phyloP scores from a whole-genome alignment of 495 filamentous ascomycete species.

The Lindgomyces ingoldianus region DNA sequence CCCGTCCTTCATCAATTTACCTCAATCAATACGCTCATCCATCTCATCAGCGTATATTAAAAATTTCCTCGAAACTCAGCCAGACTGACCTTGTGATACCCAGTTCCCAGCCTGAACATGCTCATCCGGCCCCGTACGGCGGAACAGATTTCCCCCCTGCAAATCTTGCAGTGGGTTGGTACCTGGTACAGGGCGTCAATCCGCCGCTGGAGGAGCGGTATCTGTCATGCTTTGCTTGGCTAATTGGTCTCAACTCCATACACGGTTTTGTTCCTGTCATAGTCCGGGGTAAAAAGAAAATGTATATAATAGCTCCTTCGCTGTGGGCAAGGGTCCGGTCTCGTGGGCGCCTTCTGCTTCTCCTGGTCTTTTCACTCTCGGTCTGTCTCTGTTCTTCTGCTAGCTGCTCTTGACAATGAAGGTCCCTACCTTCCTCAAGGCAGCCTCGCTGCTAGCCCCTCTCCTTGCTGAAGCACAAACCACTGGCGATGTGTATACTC shows the following conservation, averaged over 20 bases:
- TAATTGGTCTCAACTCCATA: conserved; percentile 21
- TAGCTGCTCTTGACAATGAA: conserved; percentile 30
- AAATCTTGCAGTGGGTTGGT: conserved; percentile 19
- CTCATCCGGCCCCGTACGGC: conserved; percentile 23
- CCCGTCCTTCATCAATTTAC: conserved; percentile 37
- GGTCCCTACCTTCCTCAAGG: conserved; percentile 31
- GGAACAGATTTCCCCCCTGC: conserved; percentile 15
- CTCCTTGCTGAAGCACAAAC: conserved; percentile 28
- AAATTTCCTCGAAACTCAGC: conserved; percentile 9
- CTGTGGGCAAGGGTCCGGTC: conserved; percentile 13
- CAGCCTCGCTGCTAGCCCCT: conserved; percentile 36
- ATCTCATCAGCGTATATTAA: conserved; percentile 27
- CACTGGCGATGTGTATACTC: conserved; percentile 24
- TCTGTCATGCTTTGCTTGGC: conserved; percentile 21
- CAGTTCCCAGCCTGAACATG: conserved; percentile 15
- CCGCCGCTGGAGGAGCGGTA: conserved; percentile 1
- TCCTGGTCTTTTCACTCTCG: conserved; percentile 8
- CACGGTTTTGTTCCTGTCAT: conserved; percentile 17
- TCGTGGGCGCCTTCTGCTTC: conserved; percentile 26
- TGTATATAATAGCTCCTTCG: conserved; percentile 29
- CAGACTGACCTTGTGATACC: conserved; percentile 31
- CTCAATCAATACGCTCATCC: conserved; percentile 30
- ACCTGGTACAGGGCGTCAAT: conserved; percentile 26
- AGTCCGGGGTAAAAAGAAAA: conserved; percentile 18
- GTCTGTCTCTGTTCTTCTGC: conserved; percentile 5